Conservation (phyloP, 78 protist genomes). For the Salpingoeca rosetta region DNA sequence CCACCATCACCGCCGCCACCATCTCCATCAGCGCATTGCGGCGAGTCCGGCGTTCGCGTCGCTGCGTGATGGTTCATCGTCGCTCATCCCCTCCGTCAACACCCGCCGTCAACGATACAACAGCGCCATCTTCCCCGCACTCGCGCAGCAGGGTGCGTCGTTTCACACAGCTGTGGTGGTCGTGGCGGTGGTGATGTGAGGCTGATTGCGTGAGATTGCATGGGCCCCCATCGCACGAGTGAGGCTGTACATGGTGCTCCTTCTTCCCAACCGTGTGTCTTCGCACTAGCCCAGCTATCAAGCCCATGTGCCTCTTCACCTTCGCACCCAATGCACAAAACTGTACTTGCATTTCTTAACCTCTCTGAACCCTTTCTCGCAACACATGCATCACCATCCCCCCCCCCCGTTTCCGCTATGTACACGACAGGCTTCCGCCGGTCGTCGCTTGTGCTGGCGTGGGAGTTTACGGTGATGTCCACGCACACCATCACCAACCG, state of each 20-base stretch:
- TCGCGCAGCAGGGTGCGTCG: neutral
- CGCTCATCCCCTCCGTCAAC: neutral
- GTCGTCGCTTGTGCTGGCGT: neutral
- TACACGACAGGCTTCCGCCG: neutral
- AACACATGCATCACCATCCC: too few relatives aligned
- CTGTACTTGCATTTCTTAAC: too few relatives aligned
- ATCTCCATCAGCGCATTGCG: too few relatives aligned
- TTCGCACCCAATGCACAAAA: too few relatives aligned
- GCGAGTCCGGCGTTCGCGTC: neutral
- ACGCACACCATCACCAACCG: neutral
- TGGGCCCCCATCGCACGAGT: too few relatives aligned
- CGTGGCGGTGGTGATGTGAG: neutral
- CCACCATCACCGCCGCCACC: too few relatives aligned
- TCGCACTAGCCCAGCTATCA: too few relatives aligned
- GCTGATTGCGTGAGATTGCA: neutral
- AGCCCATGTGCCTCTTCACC: neutral
- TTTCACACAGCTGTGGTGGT: neutral
- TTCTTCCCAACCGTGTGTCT: too few relatives aligned
- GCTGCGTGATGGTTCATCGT: neutral
- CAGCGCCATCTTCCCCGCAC: neutral
- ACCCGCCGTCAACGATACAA: neutral
- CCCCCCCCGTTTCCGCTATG: too few relatives aligned
- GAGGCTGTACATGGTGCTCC: too few relatives aligned
- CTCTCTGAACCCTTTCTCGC: too few relatives aligned
- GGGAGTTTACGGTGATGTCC: conserved; percentile 3